Percentiles rank a stretch among this genome's conserved stretches.
phyloP scores from a whole-genome alignment of 1,284 basidiomycete genomes.

The Agaricales sp. region DNA sequence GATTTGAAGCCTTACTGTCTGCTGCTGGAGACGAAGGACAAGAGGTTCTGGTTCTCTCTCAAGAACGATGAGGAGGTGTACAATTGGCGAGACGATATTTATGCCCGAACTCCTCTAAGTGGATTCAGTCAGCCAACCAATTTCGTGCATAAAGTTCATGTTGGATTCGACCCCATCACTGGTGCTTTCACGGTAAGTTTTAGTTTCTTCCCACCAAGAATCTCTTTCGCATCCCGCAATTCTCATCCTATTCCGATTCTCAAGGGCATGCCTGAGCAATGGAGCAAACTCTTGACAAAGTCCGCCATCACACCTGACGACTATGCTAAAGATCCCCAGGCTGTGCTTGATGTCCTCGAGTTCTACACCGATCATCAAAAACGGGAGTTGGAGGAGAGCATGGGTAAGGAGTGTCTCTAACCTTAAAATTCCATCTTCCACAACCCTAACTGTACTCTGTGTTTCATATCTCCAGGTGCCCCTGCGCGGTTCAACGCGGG shows the following conservation, averaged over 20 bases:
- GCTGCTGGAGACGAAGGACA: slow-evolving; percentile 77
- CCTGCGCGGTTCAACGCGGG: slow-evolving; percentile 75
- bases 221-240: background rate
- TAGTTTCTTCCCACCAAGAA: slow-evolving; percentile 3
- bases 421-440: slow-evolving; percentile 16
- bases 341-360: slow-evolving; percentile 93
- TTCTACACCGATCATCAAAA: slow-evolving; percentile 98
- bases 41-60: slow-evolving; percentile 68
- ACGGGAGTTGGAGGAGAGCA: slow-evolving; percentile 72
- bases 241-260: slow-evolving; percentile 4
- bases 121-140: slow-evolving; percentile 92
- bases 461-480: slow-evolving; percentile 22
- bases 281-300: slow-evolving; percentile 91
- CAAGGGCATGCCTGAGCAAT: slow-evolving; percentile 93
- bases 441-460: slow-evolving; percentile 10
- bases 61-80: slow-evolving; percentile 96
- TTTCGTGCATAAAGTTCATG: slow-evolving; percentile 97
- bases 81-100: slow-evolving; percentile 95
- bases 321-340: slow-evolving; percentile 94
- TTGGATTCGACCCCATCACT: slow-evolving; percentile 91
- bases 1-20: slow-evolving; percentile 92
- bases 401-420: slow-evolving; percentile 19
- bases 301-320: slow-evolving; percentile 97
- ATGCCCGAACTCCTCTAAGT: slow-evolving; percentile 85
- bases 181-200: slow-evolving; percentile 82